Evolutionary conservation across 768 basidiomycete species (phyloP).

Genomic region (Candolleomyces eurysporus): DNA sequence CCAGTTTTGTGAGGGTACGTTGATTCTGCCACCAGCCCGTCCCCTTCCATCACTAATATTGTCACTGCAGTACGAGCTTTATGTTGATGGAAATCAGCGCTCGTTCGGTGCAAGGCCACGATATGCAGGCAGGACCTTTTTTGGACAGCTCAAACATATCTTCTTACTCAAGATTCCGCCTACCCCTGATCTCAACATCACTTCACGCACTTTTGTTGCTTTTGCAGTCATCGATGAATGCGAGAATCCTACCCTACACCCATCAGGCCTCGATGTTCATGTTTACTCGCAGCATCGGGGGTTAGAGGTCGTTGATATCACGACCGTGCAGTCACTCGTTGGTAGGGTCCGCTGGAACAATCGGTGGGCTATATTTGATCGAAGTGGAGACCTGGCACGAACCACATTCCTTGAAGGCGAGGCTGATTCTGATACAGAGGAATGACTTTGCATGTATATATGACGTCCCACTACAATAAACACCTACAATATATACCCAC

Average conservation of each 20-base stretch:
- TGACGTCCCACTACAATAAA: too few relatives aligned
- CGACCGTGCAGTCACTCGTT: background rate
- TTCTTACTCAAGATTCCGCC: background rate
- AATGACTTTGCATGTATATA: too few relatives aligned
- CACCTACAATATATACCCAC: too few relatives aligned
- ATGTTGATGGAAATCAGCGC: background rate
- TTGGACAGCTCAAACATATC: background rate
- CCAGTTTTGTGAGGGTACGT: background rate
- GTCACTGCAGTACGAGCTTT: background rate
- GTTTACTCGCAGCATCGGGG: background rate
- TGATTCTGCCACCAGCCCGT: too few relatives aligned
- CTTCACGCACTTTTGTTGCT: background rate
- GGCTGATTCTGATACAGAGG: too few relatives aligned
- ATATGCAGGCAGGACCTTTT: background rate
- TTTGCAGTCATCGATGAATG: background rate
- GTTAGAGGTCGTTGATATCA: background rate
- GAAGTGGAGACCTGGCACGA: background rate
- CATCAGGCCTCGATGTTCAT: background rate
- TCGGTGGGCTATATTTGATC: background rate
- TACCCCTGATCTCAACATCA: background rate
- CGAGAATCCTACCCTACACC: background rate
- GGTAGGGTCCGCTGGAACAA: background rate
- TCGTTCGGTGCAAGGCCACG: background rate
- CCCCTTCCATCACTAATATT: too few relatives aligned
- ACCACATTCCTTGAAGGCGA: too few relatives aligned